Conservation (phyloP, 257 asterid genomes). For the Capsicum baccatum region DNA sequence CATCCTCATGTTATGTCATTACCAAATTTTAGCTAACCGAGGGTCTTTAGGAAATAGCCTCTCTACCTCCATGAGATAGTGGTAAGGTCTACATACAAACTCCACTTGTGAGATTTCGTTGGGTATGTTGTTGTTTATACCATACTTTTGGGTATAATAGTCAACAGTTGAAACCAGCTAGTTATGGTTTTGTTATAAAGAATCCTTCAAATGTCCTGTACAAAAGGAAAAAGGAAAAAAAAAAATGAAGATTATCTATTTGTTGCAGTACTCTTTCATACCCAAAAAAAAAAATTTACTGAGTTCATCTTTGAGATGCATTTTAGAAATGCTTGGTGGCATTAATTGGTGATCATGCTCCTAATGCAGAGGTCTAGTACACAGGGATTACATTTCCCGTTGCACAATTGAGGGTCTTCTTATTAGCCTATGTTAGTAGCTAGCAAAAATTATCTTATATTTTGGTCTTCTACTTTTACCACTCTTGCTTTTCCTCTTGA, state of each 20-base stretch:
- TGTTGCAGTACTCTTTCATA: not conserved
- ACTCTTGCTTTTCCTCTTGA: not conserved
- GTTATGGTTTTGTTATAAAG: not conserved
- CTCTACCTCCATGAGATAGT: no score
- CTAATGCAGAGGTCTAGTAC: not conserved
- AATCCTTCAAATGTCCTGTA: not conserved
- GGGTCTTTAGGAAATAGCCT: no score
- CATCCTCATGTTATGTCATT: not conserved
- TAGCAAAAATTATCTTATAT: not conserved
- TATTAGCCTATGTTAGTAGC: constrained; percentile 16
- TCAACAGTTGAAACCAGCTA: not conserved
- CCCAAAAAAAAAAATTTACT: not conserved
- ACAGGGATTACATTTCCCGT: not conserved
- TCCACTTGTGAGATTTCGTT: no score
- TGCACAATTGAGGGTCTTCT: not conserved
- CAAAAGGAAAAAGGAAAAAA: not conserved
- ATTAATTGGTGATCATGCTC: not conserved
- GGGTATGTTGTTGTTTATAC: no score
- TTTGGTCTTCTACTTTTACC: not conserved
- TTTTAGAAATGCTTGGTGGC: constrained; percentile 21
- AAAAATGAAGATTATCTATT: not conserved
- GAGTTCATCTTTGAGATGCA: not conserved
- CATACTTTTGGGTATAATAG: not conserved
- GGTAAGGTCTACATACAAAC: no score
- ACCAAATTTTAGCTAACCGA: not conserved